These are phyloP conservation scores for Striga hermonthica DNA, from an alignment of 305 asterid genomes.

Conservation along the genomic window DNA sequence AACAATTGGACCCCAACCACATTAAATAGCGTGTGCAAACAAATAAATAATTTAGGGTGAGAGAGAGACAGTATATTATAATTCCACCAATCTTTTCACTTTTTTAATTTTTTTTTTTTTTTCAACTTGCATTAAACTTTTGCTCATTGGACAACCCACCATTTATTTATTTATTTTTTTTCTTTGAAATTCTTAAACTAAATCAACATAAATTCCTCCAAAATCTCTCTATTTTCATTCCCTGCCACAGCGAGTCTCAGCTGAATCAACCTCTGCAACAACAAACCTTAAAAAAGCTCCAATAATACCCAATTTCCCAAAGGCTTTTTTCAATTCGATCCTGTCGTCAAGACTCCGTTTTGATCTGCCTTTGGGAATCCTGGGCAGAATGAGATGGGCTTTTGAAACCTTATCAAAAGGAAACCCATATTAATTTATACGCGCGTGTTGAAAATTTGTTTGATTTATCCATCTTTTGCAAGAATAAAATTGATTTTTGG, in stretches of 20 bases:
- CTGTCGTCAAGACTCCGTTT: not conserved
- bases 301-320: constrained; percentile 13
- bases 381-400: not conserved
- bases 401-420: not conserved
- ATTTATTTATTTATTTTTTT: too few relatives aligned
- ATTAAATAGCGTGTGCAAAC: too few relatives aligned
- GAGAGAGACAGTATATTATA: too few relatives aligned
- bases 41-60: too few relatives aligned
- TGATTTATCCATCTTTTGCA: constrained; percentile 19
- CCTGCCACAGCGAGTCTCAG: not conserved
- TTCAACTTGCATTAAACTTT: not conserved
- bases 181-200: too few relatives aligned
- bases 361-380: not conserved
- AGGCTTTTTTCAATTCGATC: not conserved
- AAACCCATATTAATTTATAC: not conserved
- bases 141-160: not conserved
- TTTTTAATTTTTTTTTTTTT: too few relatives aligned
- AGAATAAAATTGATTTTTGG: constrained; percentile 29
- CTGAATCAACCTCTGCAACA: not conserved
- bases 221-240: not conserved
- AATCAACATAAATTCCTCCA: not conserved
- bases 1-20: too few relatives aligned
- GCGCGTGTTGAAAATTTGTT: not conserved
- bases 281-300: not conserved
- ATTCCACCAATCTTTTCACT: too few relatives aligned